Percentiles rank a stretch among this genome's conserved stretches.
phyloP scores from a whole-genome alignment of 1,284 basidiomycete species.

The Heterobasidion occidentale region DNA sequence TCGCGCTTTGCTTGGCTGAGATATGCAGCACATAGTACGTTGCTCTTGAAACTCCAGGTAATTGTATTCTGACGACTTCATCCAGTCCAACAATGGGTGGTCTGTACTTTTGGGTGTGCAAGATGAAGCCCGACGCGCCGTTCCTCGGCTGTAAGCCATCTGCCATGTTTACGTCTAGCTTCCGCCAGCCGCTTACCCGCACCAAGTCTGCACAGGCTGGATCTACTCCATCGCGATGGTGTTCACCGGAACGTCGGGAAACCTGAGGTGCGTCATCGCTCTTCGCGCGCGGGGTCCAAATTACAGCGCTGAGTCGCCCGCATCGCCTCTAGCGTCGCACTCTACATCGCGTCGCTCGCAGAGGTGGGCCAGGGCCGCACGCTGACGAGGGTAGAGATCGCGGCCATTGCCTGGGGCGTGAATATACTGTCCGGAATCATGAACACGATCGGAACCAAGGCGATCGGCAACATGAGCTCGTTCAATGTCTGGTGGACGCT shows the following conservation, averaged over 20 bases:
- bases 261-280: slow-evolving; percentile 33
- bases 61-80: neutral
- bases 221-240: slow-evolving; percentile 56
- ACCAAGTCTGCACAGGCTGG: slow-evolving; percentile 45
- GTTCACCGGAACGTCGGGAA: slow-evolving; percentile 54
- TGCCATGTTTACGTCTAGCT: slow-evolving; percentile 1
- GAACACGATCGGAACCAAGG: slow-evolving; percentile 47
- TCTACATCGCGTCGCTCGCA: slow-evolving; percentile 46
- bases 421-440: slow-evolving; percentile 48
- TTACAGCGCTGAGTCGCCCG: too few species aligned
- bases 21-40: slow-evolving; percentile 55
- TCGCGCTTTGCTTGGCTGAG: slow-evolving; percentile 49
- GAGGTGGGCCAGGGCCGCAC: slow-evolving; percentile 40
- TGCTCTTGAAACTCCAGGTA: slow-evolving; percentile 1
- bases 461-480: slow-evolving; percentile 46
- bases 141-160: slow-evolving; percentile 42
- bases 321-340: slow-evolving; percentile 31
- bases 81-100: slow-evolving; percentile 48
- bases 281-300: too few species aligned
- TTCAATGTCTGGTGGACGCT: slow-evolving; percentile 59
- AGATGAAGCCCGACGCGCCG: slow-evolving; percentile 49
- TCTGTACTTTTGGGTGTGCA: slow-evolving; percentile 59
- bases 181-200: too few species aligned
- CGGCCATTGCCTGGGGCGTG: slow-evolving; percentile 49
- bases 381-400: slow-evolving; percentile 41